These are phyloP conservation scores for Mycosphaerelloides madeirae DNA, from an alignment of 2,329 filamentous ascomycete genomes.

Conservation along the genomic window DNA sequence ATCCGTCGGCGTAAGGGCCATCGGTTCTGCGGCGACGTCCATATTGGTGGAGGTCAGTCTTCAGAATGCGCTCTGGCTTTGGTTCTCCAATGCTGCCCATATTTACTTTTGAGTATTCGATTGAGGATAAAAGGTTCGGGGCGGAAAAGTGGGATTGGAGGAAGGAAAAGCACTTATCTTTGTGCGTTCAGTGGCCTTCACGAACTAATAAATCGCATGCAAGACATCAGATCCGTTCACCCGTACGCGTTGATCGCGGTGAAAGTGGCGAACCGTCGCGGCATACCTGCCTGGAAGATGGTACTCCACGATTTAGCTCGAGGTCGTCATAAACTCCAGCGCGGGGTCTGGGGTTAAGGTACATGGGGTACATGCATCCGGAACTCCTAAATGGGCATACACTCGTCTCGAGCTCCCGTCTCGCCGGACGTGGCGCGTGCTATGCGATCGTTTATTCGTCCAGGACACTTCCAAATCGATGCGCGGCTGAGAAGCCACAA, in stretches of 20 bases:
- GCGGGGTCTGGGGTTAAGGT: not conserved
- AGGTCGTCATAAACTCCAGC: not conserved
- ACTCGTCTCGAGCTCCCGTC: too few species aligned
- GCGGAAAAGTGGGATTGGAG: not conserved
- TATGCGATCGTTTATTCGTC: too few species aligned
- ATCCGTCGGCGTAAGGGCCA: conserved; percentile 26
- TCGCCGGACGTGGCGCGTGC: too few species aligned
- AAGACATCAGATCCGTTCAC: conserved; percentile 1
- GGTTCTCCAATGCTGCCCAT: conserved; percentile 20
- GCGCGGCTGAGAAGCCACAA: too few species aligned
- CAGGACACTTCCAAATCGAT: too few species aligned
- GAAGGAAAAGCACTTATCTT: not conserved
- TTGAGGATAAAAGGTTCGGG: not conserved
- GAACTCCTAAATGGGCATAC: too few species aligned
- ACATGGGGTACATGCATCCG: too few species aligned
- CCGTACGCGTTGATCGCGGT: not conserved
- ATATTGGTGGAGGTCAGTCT: conserved; percentile 25
- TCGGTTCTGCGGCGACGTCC: conserved; percentile 17
- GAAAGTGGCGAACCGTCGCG: not conserved
- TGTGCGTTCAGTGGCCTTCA: not conserved
- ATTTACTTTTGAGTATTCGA: not conserved
- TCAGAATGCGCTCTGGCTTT: conserved; percentile 22
- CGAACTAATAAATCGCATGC: not conserved
- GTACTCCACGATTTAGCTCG: not conserved
- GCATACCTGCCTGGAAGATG: not conserved